Evolutionary conservation across 2,329 filamentous ascomycete genomes (phyloP).

Genomic region (Beauveria sp.): DNA sequence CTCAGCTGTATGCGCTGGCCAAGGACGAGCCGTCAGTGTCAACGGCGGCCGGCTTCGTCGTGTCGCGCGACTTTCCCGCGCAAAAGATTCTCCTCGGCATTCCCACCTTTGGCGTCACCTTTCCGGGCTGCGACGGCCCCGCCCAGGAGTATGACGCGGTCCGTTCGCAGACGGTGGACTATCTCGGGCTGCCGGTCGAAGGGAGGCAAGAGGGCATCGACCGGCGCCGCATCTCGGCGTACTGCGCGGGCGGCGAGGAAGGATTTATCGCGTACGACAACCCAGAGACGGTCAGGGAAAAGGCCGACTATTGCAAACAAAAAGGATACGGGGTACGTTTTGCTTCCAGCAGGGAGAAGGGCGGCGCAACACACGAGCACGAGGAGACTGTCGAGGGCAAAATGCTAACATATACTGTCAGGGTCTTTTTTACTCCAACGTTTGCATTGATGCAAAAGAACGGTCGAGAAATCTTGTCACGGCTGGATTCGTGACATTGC

Average conservation of each 20-base stretch:
- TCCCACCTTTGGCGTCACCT: conserved; percentile 68
- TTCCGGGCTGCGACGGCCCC: conserved; percentile 56
- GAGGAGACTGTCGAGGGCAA: background rate
- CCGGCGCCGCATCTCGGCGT: conserved; percentile 59
- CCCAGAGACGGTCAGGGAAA: conserved; percentile 65
- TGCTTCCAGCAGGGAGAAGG: background rate
- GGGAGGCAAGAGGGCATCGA: conserved; percentile 61
- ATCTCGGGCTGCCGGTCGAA: conserved; percentile 56
- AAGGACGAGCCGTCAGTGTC: conserved; percentile 59
- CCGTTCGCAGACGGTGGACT: conserved; percentile 65
- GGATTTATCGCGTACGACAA: conserved; percentile 79
- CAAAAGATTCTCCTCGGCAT: conserved; percentile 70
- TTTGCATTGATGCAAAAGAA: conserved; percentile 59
- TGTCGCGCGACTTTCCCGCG: conserved; percentile 57
- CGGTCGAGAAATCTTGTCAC: conserved; percentile 50
- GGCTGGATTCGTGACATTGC: conserved; percentile 51
- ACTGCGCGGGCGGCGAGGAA: conserved; percentile 63
- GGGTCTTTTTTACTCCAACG: conserved; percentile 78
- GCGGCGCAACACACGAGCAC: no score
- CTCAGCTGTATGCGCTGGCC: conserved; percentile 60
- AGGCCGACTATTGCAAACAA: conserved; percentile 65
- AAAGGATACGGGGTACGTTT: conserved; percentile 56
- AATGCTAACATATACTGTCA: conserved; percentile 20
- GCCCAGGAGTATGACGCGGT: conserved; percentile 52
- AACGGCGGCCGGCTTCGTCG: conserved; percentile 56